Base-by-base conservation (phyloP, 176 grass and related monocot species). In the Luzula sylvatica region DNA sequence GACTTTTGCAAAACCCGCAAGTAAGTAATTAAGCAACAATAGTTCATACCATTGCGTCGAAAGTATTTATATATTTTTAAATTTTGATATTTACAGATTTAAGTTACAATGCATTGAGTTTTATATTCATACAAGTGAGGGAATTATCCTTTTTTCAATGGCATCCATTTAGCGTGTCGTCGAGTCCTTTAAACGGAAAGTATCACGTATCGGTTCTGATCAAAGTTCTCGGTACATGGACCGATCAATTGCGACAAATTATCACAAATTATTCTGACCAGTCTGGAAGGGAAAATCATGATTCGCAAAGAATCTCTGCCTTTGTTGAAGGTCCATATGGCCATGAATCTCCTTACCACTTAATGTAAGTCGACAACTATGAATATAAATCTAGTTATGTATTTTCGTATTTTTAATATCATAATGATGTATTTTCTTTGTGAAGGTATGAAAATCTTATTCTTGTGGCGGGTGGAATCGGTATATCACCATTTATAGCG, bases 141-240 rank as follows among this genome's bases (percentile, higher is more conserved):
- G 90, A 89, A 52, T 41, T 96, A 49, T 89, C 90, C 1, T 86
- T 76, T 70, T 65, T 86, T 53, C 84, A 96, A 32, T 96, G 90
- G 90, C 90, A 96, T 78, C 90, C 90, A 1, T 96, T 96, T 39
- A 96, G 90, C 15, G 90, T 96, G 15, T 96, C 90, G 38, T 96
- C 90, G 13, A 96, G 90, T 44, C 90, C 90, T 9, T 76, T 89
- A 71, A 84, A 96, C 74, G 90, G 90, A 19, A 96, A 30, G 52
- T 78, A 86, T 65, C 90, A 96, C 59, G 55, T 96, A 8, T 82
- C 90, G 0, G 53, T 96, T 63, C 85, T 96, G 29, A 89, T 96
- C 68, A 96, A 96, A 61, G 84, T 89, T 54, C 90, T 96, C 19
- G 90, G 90, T 30, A 43, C 46, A 65, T 96, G 90, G 90, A 96